Percentiles rank a stretch among this genome's conserved stretches.
These are phyloP conservation scores for Sphaceloma murrayae DNA, from an alignment of 2,329 filamentous ascomycete genomes.

Conservation along the genomic window DNA sequence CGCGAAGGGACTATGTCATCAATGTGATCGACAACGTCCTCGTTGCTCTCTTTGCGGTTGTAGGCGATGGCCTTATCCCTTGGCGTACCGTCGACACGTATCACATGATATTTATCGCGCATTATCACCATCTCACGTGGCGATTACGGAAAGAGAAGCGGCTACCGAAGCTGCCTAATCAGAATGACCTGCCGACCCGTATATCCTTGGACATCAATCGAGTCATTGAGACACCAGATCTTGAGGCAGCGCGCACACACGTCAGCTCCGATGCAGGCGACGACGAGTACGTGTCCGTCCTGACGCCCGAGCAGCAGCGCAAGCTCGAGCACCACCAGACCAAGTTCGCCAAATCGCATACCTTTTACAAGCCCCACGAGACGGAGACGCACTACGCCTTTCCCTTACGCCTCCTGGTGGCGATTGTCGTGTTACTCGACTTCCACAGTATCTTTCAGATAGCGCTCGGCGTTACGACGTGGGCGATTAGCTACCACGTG, in stretches of 20 bases:
- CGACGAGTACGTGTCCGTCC: slow-evolving; percentile 43
- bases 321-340: slow-evolving; percentile 65
- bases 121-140: slow-evolving; percentile 60
- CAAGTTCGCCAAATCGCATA: slow-evolving; percentile 74
- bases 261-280: slow-evolving; percentile 16
- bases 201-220: slow-evolving; percentile 19
- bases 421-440: slow-evolving; percentile 70
- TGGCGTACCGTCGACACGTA: slow-evolving; percentile 77
- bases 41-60: slow-evolving; percentile 53
- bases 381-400: slow-evolving; percentile 74
- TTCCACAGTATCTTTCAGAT: slow-evolving; percentile 73
- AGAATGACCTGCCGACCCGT: slow-evolving; percentile 55
- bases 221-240: neutral
- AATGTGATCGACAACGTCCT: slow-evolving; percentile 49
- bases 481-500: slow-evolving; percentile 61
- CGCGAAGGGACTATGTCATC: slow-evolving; percentile 52
- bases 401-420: slow-evolving; percentile 61
- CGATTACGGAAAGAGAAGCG: slow-evolving; percentile 50
- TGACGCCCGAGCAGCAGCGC: slow-evolving; percentile 56
- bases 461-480: slow-evolving; percentile 66
- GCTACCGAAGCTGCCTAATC: slow-evolving; percentile 54
- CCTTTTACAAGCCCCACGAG: slow-evolving; percentile 83
- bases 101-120: slow-evolving; percentile 74
- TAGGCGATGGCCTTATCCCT: slow-evolving; percentile 54
- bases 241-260: slow-evolving; percentile 3